A percentile compares a stretch with the other conserved stretches of the same genome.
These are phyloP conservation scores for Cutaneotrichosporon sp. DNA, from an alignment of 1,284 basidiomycete species.

Conservation along the genomic window DNA sequence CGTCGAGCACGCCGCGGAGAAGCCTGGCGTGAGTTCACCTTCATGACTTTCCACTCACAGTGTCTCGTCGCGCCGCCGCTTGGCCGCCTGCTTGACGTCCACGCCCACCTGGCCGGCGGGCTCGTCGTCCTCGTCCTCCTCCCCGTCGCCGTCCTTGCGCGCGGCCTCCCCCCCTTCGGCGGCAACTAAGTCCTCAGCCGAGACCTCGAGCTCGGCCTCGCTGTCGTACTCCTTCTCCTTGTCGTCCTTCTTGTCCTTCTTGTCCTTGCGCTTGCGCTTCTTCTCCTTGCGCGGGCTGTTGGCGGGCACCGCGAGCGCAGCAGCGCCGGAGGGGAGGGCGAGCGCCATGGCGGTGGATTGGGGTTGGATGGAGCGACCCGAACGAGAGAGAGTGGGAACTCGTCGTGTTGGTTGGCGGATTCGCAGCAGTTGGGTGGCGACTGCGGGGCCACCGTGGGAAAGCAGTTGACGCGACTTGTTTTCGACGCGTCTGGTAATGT, in stretches of 20 bases:
- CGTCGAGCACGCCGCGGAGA: constrained; percentile 41
- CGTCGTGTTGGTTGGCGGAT: too few species aligned
- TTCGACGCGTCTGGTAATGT: constrained; percentile 10
- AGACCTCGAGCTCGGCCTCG: constrained; percentile 28
- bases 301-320: constrained; percentile 21
- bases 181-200: constrained; percentile 28
- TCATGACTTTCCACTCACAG: constrained; percentile 19
- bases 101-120: constrained; percentile 4
- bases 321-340: background rate
- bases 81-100: constrained; percentile 22
- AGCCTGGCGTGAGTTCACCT: constrained; percentile 30
- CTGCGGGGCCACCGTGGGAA: constrained; percentile 19
- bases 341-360: constrained; percentile 12
- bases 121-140: constrained; percentile 23
- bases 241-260: constrained; percentile 13
- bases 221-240: constrained; percentile 16
- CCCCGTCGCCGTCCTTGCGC: constrained; percentile 28
- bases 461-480: constrained; percentile 20
- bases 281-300: constrained; percentile 20
- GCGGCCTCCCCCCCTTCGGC: constrained; percentile 11
- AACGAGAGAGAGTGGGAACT: too few species aligned
- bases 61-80: constrained; percentile 20
- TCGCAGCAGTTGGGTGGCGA: too few species aligned
- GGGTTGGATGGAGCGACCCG: too few species aligned
- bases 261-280: constrained; percentile 22